Evolutionary conservation across 257 asterid species (phyloP).

Genomic region (Solanum ahanhuiri): DNA sequence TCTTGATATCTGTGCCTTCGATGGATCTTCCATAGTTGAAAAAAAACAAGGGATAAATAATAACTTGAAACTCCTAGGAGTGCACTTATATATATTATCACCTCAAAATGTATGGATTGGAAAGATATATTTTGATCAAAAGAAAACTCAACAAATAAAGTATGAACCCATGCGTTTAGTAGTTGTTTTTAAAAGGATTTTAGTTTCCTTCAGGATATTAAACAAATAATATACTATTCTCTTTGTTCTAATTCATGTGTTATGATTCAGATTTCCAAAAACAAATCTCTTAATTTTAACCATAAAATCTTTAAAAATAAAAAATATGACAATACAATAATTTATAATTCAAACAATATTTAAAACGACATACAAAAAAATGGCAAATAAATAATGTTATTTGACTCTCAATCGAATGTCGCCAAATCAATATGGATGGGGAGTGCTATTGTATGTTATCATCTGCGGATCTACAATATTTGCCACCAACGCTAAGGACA

Average conservation of each 20-base stretch:
- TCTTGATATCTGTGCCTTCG: background rate
- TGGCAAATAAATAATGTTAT: background rate
- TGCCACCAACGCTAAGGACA: too few species aligned
- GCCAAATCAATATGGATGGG: background rate
- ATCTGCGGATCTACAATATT: too few species aligned
- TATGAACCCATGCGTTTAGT: background rate
- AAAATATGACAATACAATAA: too few species aligned
- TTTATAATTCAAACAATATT: too few species aligned
- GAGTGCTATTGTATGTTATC: too few species aligned
- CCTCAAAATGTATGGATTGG: background rate
- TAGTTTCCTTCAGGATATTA: too few species aligned
- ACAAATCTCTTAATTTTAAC: background rate
- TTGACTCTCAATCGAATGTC: background rate
- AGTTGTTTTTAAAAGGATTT: background rate
- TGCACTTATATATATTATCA: background rate
- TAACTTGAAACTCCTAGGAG: background rate
- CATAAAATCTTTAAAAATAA: background rate
- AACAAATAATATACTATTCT: too few species aligned
- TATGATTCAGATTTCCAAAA: background rate
- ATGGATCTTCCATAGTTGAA: background rate
- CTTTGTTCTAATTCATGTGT: too few species aligned
- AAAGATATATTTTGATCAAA: background rate
- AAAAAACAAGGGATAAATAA: background rate
- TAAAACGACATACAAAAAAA: too few species aligned
- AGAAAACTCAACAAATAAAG: too few species aligned